A percentile compares a stretch with the other conserved stretches of the same genome.
Conservation (phyloP, 75 land plant genomes). For the Pinus taeda region DNA sequence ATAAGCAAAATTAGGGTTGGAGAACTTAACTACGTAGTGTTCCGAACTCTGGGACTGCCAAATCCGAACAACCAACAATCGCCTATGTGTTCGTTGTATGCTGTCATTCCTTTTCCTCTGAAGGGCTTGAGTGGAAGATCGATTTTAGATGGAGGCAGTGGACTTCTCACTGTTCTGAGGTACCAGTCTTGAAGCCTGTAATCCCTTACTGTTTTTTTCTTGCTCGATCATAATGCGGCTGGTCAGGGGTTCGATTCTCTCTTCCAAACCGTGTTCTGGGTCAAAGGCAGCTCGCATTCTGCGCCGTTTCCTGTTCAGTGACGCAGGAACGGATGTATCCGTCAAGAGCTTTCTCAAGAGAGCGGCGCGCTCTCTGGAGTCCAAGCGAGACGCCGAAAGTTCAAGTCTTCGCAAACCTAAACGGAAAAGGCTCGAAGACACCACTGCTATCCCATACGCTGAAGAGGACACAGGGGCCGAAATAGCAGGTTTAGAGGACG, state of each 20-base stretch:
- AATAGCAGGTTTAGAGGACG: not conserved
- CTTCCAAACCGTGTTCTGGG: not conserved
- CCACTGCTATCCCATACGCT: too few species aligned
- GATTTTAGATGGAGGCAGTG: too few species aligned
- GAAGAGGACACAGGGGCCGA: not conserved
- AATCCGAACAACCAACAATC: too few species aligned
- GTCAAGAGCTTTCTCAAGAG: not conserved
- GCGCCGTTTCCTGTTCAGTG: not conserved
- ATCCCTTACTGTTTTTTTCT: too few species aligned
- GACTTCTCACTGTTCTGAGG: too few species aligned
- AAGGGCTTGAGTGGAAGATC: too few species aligned
- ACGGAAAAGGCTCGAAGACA: not conserved
- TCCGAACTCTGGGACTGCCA: too few species aligned
- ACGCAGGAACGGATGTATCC: conserved; percentile 1
- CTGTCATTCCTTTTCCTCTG: too few species aligned
- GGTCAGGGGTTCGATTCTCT: conserved; percentile 11
- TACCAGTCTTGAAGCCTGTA: too few species aligned
- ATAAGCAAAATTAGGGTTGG: too few species aligned
- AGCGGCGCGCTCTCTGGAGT: conserved; percentile 8
- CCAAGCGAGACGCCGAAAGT: not conserved
- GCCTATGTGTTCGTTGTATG: too few species aligned
- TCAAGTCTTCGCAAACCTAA: not conserved
- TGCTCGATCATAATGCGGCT: conserved; percentile 1
- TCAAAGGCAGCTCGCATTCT: not conserved
- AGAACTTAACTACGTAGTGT: too few species aligned